phyloP scores from a whole-genome alignment of 192 early-diverging fungal genomes.

The Podila horticola region DNA sequence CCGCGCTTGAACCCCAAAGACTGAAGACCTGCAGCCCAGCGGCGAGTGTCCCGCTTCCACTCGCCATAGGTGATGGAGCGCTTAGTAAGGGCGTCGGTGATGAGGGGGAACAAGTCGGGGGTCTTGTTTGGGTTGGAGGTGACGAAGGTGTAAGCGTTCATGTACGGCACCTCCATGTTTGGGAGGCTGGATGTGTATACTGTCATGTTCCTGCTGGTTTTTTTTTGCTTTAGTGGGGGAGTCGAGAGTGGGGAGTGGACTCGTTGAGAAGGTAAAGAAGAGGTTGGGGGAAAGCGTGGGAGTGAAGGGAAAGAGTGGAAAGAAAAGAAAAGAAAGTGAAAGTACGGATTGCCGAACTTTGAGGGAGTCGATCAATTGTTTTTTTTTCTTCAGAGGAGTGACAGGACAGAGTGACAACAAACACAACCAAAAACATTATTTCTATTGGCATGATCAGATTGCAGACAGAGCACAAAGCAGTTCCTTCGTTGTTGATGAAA shows the following conservation, averaged over 20 bases:
- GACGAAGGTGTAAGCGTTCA: conserved; percentile 54
- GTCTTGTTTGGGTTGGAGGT: conserved; percentile 53
- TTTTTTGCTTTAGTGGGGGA: background rate
- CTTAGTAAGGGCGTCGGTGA: conserved; percentile 54
- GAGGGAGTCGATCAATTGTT: too few relatives aligned
- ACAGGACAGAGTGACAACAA: too few relatives aligned
- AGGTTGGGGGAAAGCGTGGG: background rate
- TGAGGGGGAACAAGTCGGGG: conserved; percentile 45
- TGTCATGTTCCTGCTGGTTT: conserved; percentile 15
- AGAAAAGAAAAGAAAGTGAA: background rate
- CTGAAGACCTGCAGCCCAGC: conserved; percentile 57
- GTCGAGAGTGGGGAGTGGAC: background rate
- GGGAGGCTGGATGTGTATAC: conserved; percentile 51
- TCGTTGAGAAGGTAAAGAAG: background rate
- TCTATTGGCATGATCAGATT: too few relatives aligned
- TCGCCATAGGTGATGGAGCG: conserved; percentile 53
- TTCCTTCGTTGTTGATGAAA: too few relatives aligned
- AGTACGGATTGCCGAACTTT: too few relatives aligned
- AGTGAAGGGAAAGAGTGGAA: conserved; percentile 1
- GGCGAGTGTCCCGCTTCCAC: conserved; percentile 37
- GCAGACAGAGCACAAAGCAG: too few relatives aligned
- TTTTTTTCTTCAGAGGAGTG: too few relatives aligned
- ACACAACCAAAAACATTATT: too few relatives aligned
- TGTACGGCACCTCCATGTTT: conserved; percentile 52
- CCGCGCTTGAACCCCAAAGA: conserved; percentile 68